These are phyloP conservation scores for Pseudoturritis turrita DNA, from an alignment of 345 rosid species.

Conservation along the genomic window DNA sequence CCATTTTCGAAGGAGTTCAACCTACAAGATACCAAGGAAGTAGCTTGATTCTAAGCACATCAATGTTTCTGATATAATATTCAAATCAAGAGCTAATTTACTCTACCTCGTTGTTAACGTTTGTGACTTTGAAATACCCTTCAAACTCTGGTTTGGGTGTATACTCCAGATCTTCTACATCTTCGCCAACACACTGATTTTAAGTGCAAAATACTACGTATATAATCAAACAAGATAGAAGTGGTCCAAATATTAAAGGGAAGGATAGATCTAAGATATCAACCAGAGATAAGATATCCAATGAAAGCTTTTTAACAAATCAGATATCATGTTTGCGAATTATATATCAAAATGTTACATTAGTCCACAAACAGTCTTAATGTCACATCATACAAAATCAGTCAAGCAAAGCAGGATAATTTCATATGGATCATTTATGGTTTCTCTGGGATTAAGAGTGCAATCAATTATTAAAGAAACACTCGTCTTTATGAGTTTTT, in stretches of 20 bases:
- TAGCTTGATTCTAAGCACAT: neutral
- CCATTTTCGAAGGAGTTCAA: constrained; percentile 76
- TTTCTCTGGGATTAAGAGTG: neutral
- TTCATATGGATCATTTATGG: neutral
- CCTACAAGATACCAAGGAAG: constrained; percentile 44
- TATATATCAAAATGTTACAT: neutral
- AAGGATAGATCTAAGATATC: constrained; percentile 9
- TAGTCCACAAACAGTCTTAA: neutral
- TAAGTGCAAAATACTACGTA: constrained; percentile 12
- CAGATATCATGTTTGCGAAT: neutral
- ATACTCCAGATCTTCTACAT: constrained; percentile 87
- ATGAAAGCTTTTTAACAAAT: neutral
- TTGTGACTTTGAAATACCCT: constrained; percentile 80
- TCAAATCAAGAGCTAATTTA: constrained; percentile 10
- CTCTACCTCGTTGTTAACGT: constrained; percentile 74
- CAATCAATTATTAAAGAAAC: neutral
- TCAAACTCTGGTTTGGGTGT: constrained; percentile 98
- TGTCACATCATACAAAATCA: constrained; percentile 2
- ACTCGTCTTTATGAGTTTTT: neutral
- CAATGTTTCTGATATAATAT: neutral
- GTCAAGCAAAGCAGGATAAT: neutral
- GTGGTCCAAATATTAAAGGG: neutral
- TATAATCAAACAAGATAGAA: constrained; percentile 16
- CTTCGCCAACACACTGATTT: constrained; percentile 85
- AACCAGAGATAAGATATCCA: constrained; percentile 6